Evolutionary conservation across 345 rosid species (phyloP).

Genomic region (Populus simonii): DNA sequence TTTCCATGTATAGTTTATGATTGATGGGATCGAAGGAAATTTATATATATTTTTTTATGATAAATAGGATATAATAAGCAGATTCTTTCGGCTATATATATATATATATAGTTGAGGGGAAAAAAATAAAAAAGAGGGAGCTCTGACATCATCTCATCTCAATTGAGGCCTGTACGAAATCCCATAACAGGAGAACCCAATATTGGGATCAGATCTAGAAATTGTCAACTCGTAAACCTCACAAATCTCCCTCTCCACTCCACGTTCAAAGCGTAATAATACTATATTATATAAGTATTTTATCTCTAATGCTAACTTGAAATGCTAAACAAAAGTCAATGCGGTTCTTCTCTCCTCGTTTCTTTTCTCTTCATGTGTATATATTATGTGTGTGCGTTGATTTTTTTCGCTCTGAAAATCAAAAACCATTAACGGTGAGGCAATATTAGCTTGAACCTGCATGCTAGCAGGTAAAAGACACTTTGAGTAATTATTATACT

Average conservation of each 20-base stretch:
- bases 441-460: no score
- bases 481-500: background rate
- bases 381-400: no score
- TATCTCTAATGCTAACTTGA: background rate
- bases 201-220: conserved; percentile 34
- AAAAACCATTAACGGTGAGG: no score
- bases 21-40: background rate
- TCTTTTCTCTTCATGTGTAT: background rate
- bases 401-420: no score
- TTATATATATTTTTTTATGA: no score
- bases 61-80: no score
- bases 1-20: no score
- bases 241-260: background rate
- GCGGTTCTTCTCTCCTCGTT: background rate
- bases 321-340: background rate
- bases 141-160: conserved; percentile 25
- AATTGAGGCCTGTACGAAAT: conserved; percentile 26
- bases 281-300: background rate
- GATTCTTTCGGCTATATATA: no score
- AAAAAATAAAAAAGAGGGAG: background rate
- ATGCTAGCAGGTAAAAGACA: no score
- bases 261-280: background rate
- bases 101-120: background rate
- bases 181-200: conserved; percentile 9
- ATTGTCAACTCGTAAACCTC: conserved; percentile 30